Base-by-base conservation (phyloP, 345 rosid genomes). In the Aquilaria sinensis region DNA sequence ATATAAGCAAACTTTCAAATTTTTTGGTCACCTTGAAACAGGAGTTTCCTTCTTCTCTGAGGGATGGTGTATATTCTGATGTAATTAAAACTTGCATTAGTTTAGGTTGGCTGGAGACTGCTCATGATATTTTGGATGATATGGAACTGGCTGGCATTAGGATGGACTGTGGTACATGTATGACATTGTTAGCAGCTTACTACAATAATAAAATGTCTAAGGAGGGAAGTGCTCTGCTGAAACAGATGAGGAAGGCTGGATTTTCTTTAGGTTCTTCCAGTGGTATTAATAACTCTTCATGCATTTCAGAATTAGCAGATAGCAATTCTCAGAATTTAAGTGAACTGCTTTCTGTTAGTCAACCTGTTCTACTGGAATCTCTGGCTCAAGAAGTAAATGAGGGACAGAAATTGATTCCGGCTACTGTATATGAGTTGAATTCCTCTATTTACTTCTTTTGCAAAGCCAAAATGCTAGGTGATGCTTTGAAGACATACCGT, bases 81-180 rank as follows among this genome's bases (percentile, higher is more conserved):
- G 84, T 88, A 10, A 65, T 88, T 66, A 77, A 75, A 64, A 87
- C 89, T 55, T 86, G 83, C 76, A 73, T 90, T 68, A 63, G 12
- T 53, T 31, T 78, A 57, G 89, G 87, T 69, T 90, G 96, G 94
- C 71, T 74, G 72, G 92, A 86, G 64, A 74, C 85, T 69, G 97
- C 92, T 64, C 97, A 88, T 68, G 98, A 93, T 75, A 81, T 90
- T 69, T 78, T 90, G 76, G 97, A 93, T 72, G 94, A 86, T 73
- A 74, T 78, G 77, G 83, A 78, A 74, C 67, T 74, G 15, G 78
- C 77, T 23, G 90, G 88, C 43, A 63, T 60, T 73, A 66, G 77
- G 33, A 55, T 79, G 67, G 74, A 61, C 23, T 65, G 68, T 66
- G 50, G 53, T 53, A 31, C 80, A 2, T 83, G 87, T 72, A 68